Evolutionary conservation across 2,329 filamentous ascomycete species (phyloP).

Genomic region (Fusarium pseudocircinatum): DNA sequence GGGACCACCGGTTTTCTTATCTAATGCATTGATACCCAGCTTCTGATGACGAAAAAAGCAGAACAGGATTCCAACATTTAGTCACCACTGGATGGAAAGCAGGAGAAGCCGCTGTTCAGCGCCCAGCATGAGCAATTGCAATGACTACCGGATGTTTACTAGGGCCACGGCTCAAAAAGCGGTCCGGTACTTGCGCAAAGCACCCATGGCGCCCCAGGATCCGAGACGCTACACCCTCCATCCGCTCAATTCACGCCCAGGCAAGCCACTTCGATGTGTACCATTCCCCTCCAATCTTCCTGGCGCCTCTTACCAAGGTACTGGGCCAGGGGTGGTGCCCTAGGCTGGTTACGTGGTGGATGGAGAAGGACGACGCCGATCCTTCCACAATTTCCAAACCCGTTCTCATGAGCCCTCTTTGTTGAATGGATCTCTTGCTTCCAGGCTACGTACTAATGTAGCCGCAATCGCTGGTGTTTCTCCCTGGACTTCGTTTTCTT

Average conservation of each 20-base stretch:
- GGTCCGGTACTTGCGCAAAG: constrained; percentile 30
- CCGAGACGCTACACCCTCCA: constrained; percentile 22
- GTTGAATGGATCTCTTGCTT: constrained; percentile 15
- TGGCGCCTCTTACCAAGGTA: constrained; percentile 40
- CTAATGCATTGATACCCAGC: constrained; percentile 26
- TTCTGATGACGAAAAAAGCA: constrained; percentile 15
- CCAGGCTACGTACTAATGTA: constrained; percentile 1
- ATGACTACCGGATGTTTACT: constrained; percentile 25
- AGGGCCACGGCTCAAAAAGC: constrained; percentile 32
- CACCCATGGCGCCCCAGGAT: constrained; percentile 35
- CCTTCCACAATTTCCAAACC: constrained; percentile 39
- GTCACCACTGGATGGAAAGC: constrained; percentile 11
- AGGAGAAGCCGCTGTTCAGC: constrained; percentile 32
- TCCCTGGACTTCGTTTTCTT: constrained; percentile 19
- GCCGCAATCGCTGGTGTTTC: constrained; percentile 5
- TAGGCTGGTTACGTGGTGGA: constrained; percentile 23
- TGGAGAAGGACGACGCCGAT: constrained; percentile 38
- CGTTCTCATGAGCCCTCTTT: constrained; percentile 33
- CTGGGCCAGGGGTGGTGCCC: constrained; percentile 36
- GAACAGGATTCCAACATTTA: constrained; percentile 12
- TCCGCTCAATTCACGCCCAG: constrained; percentile 32
- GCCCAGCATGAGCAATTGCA: constrained; percentile 25
- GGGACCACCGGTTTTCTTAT: background rate
- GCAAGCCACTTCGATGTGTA: constrained; percentile 40
- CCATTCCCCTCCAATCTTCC: constrained; percentile 41